These are phyloP conservation scores for Neocallimastix lanati DNA, from an alignment of 192 early-diverging fungal species.

Conservation along the genomic window DNA sequence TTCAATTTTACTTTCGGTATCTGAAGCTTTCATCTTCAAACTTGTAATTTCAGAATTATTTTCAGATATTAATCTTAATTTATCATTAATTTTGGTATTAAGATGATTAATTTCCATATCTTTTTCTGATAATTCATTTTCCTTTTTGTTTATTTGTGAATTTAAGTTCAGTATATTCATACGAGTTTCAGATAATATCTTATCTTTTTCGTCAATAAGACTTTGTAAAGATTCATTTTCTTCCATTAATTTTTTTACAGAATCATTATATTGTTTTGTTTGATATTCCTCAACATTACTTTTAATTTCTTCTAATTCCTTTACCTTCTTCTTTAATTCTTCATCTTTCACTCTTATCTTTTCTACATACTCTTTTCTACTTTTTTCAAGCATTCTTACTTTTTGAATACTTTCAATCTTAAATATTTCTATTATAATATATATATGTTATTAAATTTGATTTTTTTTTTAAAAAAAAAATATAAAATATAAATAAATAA, in stretches of 20 bases:
- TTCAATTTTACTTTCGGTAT: background rate
- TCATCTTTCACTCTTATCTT: background rate
- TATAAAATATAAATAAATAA: too few relatives aligned
- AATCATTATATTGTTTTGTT: background rate
- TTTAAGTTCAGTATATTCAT: background rate
- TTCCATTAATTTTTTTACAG: background rate
- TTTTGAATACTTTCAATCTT: background rate
- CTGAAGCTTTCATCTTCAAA: background rate
- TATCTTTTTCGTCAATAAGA: background rate
- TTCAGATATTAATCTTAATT: background rate
- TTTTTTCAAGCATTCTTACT: background rate
- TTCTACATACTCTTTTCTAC: background rate
- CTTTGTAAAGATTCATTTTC: background rate
- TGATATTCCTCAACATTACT: background rate
- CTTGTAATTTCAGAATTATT: background rate
- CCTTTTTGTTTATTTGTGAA: background rate
- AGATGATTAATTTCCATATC: background rate
- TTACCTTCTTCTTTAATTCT: background rate
- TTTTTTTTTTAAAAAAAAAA: too few relatives aligned
- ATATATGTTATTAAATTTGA: too few relatives aligned
- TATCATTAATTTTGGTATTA: background rate
- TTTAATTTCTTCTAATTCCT: background rate
- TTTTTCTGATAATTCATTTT: background rate
- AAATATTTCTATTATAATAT: background rate
- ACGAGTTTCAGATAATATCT: background rate